Evolutionary conservation across 2,329 filamentous ascomycete species (phyloP), one percentile per base, ranked within the genome.

Genomic region (Trichothecium sympodiale): DNA sequence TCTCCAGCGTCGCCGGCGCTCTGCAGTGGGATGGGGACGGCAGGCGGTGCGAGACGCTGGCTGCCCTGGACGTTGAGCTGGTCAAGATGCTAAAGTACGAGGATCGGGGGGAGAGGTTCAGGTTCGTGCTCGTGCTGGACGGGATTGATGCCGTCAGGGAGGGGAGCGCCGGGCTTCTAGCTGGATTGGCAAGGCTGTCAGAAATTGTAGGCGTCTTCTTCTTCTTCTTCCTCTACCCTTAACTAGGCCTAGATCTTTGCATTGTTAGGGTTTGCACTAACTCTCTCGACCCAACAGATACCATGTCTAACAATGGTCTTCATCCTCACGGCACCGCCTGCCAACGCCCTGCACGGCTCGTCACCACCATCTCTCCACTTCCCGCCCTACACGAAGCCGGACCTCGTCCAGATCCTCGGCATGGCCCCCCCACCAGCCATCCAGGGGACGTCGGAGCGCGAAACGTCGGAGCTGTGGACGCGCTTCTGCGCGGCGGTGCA

Each of bases 101-200:
- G 10, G 39, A 48, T 6, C 46, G 47, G 7, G 56, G 53, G 7
- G 55, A 57, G 28, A 47, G 52, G 32, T 65, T 64, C 44, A 77
- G 80, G 43, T 87, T 94, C 47, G 77, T 89, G 8, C 59, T 96
- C 39, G 83, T 95, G 9, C 71, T 96, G 43, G 91, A 96, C 62
- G 84, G 77, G 9, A 80, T 96, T 38, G 89, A 96, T 55, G 74
- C 71, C 42, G 83, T 94, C 55, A 71, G 81, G 49, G 89, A 96
- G 51, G 77, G 82, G 5, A 76, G 83, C 5, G 70, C 77, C 3
- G 94, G 85, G 2, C 60, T 96, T 12, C 61, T 94, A 4, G 79
- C 88, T 23, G 87, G 84, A 10, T 61, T 98, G 42, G 84, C 83
- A 16, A 73, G 88, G 41, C 57, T 98, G 15, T 81, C 83, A 12